These are phyloP conservation scores for Candida sp. DNA, from an alignment of 1,139 yeast genomes.

Conservation along the genomic window DNA sequence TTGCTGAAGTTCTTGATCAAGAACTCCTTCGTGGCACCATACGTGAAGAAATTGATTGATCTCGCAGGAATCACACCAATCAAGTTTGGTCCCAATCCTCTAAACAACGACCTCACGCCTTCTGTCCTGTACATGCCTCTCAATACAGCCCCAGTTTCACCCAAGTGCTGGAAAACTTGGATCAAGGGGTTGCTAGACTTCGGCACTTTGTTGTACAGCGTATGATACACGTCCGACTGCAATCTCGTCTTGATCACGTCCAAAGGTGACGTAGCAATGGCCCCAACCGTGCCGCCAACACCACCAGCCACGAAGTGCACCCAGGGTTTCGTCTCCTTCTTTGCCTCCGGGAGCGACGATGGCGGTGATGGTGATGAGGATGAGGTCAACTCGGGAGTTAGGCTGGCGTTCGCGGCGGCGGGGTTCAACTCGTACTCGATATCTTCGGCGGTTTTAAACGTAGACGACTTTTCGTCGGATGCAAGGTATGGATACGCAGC, in stretches of 20 bases:
- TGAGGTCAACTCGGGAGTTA: too few relatives aligned
- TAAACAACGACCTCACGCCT: conserved; percentile 86
- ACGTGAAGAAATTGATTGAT: conserved; percentile 95
- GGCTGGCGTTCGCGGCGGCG: too few relatives aligned
- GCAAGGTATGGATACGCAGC: conserved; percentile 67
- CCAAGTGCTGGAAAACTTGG: conserved; percentile 69
- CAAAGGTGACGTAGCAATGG: conserved; percentile 90
- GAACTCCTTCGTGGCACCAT: conserved; percentile 86
- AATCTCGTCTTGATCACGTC: conserved; percentile 97
- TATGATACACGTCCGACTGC: conserved; percentile 79
- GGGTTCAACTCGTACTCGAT: conserved; percentile 18
- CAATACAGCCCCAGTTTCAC: conserved; percentile 80
- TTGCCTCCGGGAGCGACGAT: too few relatives aligned
- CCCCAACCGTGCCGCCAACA: conserved; percentile 97
- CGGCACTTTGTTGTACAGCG: conserved; percentile 42
- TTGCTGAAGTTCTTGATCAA: conserved; percentile 55
- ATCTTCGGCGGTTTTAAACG: conserved; percentile 37
- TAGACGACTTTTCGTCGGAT: conserved; percentile 69
- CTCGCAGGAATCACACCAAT: conserved; percentile 99
- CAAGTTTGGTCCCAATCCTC: conserved; percentile 95
- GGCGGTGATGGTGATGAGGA: conserved; percentile 7
- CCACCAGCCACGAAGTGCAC: conserved; percentile 99
- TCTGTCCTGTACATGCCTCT: conserved; percentile 71
- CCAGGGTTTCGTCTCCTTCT: conserved; percentile 69
- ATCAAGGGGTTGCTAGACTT: conserved; percentile 43